Conservation (phyloP, 2,329 filamentous ascomycete species). For the Tolypocladium ophioglossoides region DNA sequence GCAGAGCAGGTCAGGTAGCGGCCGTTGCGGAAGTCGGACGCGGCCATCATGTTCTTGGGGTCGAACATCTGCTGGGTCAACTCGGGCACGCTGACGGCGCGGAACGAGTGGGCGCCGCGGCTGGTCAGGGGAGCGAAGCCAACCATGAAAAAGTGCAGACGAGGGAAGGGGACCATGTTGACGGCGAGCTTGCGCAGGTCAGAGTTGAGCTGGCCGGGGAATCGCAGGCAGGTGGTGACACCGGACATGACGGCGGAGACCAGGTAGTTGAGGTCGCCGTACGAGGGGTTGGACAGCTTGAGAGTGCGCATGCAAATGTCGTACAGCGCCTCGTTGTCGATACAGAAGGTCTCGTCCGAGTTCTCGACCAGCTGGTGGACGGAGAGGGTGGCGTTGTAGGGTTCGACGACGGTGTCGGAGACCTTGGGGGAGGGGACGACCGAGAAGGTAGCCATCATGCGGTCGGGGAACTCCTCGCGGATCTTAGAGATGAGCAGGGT, state of each 20-base stretch:
- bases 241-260: conserved; percentile 99
- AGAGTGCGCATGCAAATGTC: conserved; percentile 99
- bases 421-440: conserved; percentile 98
- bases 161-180: conserved; percentile 99
- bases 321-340: conserved; percentile 99
- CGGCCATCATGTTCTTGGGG: conserved; percentile 99
- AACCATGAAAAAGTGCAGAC: conserved; percentile 99
- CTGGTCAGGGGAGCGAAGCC: conserved; percentile 98
- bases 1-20: conserved; percentile 99
- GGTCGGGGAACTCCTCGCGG: conserved; percentile 98
- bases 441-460: conserved; percentile 99
- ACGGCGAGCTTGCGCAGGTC: conserved; percentile 98
- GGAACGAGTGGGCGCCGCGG: conserved; percentile 78
- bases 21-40: conserved; percentile 98
- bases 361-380: conserved; percentile 99
- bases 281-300: conserved; percentile 97
- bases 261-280: conserved; percentile 98
- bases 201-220: conserved; percentile 99
- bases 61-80: conserved; percentile 99
- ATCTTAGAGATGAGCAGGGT: conserved; percentile 99
- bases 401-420: conserved; percentile 98
- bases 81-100: conserved; percentile 93
- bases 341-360: conserved; percentile 99
- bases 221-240: conserved; percentile 96
- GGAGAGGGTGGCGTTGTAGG: conserved; percentile 98